These are phyloP conservation scores for Suillus occidentalis DNA, from an alignment of 768 basidiomycete genomes.

Conservation along the genomic window DNA sequence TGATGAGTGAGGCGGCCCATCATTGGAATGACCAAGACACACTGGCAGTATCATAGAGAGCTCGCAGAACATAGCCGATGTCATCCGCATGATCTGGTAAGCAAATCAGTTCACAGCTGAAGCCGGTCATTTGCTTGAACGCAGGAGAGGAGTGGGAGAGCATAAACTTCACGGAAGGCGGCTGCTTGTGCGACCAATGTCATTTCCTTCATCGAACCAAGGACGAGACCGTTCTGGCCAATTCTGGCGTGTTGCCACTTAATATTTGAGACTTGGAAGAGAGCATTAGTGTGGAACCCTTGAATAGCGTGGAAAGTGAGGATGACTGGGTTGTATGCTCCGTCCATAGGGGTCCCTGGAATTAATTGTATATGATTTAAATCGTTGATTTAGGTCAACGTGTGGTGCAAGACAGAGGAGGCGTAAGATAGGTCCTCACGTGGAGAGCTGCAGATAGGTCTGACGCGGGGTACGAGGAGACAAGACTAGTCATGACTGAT, in stretches of 20 bases:
- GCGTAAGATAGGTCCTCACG: neutral
- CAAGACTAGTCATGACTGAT: neutral
- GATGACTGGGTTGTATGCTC: neutral
- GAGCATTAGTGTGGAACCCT: neutral
- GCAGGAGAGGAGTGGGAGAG: neutral
- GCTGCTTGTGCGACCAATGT: neutral
- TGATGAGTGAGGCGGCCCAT: neutral
- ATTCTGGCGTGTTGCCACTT: neutral
- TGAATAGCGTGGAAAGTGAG: neutral
- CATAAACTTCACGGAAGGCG: neutral
- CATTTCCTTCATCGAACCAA: neutral
- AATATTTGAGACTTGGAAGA: neutral
- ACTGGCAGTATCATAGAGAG: neutral
- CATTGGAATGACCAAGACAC: neutral
- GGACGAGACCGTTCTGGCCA: neutral
- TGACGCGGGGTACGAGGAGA: neutral
- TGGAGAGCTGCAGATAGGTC: neutral
- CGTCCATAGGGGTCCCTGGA: neutral
- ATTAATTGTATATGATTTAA: neutral
- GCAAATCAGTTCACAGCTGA: neutral
- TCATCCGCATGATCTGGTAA: neutral
- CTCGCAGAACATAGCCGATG: neutral
- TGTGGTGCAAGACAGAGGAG: neutral
- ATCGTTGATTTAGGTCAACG: neutral
- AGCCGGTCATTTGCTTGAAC: neutral